Conservation (phyloP, 495 filamentous ascomycete genomes). For the Clohesyomyces aquaticus region DNA sequence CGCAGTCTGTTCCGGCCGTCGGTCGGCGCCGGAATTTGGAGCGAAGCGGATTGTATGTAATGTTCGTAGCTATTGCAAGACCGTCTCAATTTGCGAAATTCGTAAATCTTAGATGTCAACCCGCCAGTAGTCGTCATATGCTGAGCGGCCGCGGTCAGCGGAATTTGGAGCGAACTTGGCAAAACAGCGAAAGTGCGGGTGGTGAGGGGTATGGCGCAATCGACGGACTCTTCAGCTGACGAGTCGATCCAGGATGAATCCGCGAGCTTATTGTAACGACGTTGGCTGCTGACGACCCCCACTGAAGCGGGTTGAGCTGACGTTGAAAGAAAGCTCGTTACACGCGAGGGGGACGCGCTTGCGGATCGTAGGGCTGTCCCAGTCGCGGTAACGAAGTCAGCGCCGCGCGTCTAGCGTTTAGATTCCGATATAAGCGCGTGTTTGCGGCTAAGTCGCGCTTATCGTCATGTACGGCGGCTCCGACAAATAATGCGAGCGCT, state of each 20-base stretch:
- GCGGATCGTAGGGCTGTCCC: slow-evolving; percentile 1
- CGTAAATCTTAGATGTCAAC: no score
- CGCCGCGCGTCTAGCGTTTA: neutral
- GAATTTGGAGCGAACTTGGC: no score
- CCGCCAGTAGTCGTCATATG: no score
- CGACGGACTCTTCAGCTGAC: neutral
- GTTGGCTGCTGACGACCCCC: neutral
- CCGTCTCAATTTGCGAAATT: no score
- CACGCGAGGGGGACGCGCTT: slow-evolving; percentile 1
- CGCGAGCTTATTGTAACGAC: neutral
- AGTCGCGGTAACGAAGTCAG: neutral
- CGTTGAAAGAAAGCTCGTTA: slow-evolving; percentile 26
- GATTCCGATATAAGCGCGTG: neutral
- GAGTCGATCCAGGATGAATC: no score
- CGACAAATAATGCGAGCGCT: neutral
- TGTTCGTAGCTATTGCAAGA: no score
- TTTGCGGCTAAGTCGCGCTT: neutral
- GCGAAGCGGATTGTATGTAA: no score
- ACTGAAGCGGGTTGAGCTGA: neutral
- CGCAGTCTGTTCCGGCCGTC: neutral
- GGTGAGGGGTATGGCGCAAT: neutral
- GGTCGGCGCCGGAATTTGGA: neutral
- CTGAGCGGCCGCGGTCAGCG: no score
- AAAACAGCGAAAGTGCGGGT: neutral
- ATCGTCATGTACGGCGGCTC: neutral